phyloP scores from a whole-genome alignment of 2,329 filamentous ascomycete genomes.

The Pseudocercospora fuligena region DNA sequence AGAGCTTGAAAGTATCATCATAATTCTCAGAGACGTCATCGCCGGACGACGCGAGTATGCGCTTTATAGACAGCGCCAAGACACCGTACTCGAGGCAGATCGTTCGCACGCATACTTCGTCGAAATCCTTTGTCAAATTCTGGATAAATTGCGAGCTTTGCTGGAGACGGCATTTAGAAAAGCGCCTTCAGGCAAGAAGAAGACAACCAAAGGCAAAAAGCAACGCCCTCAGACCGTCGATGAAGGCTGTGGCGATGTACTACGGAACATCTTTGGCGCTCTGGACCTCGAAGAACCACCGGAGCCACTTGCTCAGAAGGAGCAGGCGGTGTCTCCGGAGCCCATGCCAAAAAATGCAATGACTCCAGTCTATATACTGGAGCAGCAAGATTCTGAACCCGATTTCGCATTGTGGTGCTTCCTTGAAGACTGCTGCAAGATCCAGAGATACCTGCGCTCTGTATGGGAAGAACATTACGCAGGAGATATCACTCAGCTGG shows the following conservation, averaged over 20 bases:
- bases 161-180: neutral
- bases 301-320: neutral
- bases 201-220: neutral
- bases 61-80: too few relatives aligned
- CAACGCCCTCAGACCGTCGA: neutral
- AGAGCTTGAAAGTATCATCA: too few relatives aligned
- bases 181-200: neutral
- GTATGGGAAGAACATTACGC: conserved; percentile 1
- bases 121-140: neutral
- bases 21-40: too few relatives aligned
- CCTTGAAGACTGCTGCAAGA: conserved; percentile 10
- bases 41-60: too few relatives aligned
- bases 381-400: neutral
- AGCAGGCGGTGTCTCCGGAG: too few relatives aligned
- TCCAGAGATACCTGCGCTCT: neutral
- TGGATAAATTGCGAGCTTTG: neutral
- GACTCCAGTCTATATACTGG: too few relatives aligned
- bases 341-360: neutral
- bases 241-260: neutral
- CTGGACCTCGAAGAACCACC: conserved; percentile 14
- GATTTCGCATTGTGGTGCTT: conserved; percentile 16
- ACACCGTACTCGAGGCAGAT: too few relatives aligned
- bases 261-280: conserved; percentile 9
- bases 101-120: conserved; percentile 9
- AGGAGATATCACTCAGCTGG: neutral